Percentiles rank a stretch among this genome's conserved stretches.
Evolutionary conservation across 495 filamentous ascomycete genomes (phyloP).

Genomic region (Penicillium verhagenii): DNA sequence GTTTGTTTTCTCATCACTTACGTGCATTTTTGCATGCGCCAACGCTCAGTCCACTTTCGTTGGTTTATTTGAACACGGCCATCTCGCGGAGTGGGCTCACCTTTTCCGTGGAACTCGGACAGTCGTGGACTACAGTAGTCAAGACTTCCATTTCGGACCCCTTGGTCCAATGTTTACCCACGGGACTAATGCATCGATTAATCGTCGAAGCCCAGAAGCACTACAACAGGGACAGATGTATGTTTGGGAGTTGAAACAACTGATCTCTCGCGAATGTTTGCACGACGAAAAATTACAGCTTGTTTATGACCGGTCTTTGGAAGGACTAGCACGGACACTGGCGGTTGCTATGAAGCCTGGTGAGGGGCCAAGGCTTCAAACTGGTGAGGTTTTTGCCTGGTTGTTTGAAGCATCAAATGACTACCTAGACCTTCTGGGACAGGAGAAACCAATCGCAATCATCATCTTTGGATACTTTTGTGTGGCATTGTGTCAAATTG

Average conservation of each 20-base stretch:
- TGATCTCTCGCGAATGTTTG: conserved; percentile 4
- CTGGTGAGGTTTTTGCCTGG: conserved; percentile 26
- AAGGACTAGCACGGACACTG: conserved; percentile 8
- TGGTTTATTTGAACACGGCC: conserved; percentile 30
- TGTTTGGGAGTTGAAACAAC: conserved; percentile 12
- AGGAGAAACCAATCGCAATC: conserved; percentile 22
- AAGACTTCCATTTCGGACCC: conserved; percentile 5
- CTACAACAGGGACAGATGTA: conserved; percentile 11
- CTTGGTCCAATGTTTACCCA: conserved; percentile 15
- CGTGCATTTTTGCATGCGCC: conserved; percentile 23
- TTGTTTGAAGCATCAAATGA: conserved; percentile 21
- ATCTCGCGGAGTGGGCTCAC: conserved; percentile 39
- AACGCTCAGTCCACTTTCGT: conserved; percentile 27
- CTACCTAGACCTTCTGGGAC: conserved; percentile 19
- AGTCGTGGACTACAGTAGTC: conserved; percentile 25
- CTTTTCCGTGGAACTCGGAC: conserved; percentile 36
- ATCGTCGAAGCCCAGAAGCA: conserved; percentile 1
- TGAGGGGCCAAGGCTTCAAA: conserved; percentile 12
- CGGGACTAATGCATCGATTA: not conserved
- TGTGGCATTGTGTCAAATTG: conserved; percentile 22
- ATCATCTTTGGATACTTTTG: conserved; percentile 33
- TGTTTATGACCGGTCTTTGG: conserved; percentile 11
- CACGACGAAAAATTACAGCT: not conserved
- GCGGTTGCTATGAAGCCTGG: conserved; percentile 9
- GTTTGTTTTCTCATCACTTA: conserved; percentile 29